Base-by-base conservation (phyloP, 2,329 filamentous ascomycete species). In the Calonectria fujianensis region DNA sequence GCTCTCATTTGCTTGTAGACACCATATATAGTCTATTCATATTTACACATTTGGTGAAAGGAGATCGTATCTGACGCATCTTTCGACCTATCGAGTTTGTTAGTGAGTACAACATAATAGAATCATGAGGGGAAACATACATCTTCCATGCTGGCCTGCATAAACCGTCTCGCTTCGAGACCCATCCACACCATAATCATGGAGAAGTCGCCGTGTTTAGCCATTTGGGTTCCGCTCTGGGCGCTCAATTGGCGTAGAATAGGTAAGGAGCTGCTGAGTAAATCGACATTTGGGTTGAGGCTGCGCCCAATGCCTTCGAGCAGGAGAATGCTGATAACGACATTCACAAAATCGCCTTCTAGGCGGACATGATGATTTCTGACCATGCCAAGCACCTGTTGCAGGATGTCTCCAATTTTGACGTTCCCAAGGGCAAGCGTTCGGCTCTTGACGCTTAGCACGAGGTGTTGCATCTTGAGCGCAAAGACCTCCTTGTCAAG, bases 341-440 rank as follows among this genome's bases (percentile, higher is more conserved):
- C 97, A 82, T 99, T 99, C 83, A 99, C 96, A 83, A 98, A 99
- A 84, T 99, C 97, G 11, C 97, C 97, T 85, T 99, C 97, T 66
- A 99, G 90, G 11, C 97, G 91, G 5, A 99, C 97, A 82, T 99
- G 97, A 83, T 99, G 97, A 13, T 89, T 88, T 70, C 97, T 92
- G 37, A 99, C 97, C 96, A 99, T 98, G 74, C 90, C 90, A 57
- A 99, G 88, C 0, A 98, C 97, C 80, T 97, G 91, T 81, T 97
- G 96, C 37, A 99, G 86, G 27, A 99, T 96, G 80, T 99, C 97
- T 14, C 97, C 97, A 76, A 99, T 98, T 86, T 96, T 97, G 86
- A 99, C 94, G 82, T 95, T 98, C 6, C 96, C 96, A 0, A 99
- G 89, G 0, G 97, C 96, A 71, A 99, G 93, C 0, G 97, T 99